These are phyloP conservation scores for Penicillium sp. DNA, from an alignment of 2,329 filamentous ascomycete genomes.

Conservation along the genomic window DNA sequence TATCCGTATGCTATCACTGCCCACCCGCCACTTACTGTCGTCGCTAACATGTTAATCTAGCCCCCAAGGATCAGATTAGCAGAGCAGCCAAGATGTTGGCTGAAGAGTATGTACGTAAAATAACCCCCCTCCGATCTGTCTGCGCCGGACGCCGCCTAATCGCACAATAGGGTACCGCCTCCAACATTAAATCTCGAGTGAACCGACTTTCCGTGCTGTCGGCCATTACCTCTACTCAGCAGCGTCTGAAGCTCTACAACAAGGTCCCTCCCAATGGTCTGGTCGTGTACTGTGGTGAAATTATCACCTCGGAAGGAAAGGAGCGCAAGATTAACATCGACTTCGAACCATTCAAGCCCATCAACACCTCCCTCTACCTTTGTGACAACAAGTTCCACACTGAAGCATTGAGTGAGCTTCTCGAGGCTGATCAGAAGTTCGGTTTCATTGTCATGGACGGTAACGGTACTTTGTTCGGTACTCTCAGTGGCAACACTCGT, in stretches of 20 bases:
- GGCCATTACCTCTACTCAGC: constrained; percentile 97
- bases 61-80: constrained; percentile 97
- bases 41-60: constrained; percentile 47
- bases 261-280: constrained; percentile 97
- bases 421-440: constrained; percentile 98
- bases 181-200: constrained; percentile 99
- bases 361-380: constrained; percentile 98
- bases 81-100: constrained; percentile 98
- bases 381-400: constrained; percentile 99
- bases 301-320: constrained; percentile 96
- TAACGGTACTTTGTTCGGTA: constrained; percentile 96
- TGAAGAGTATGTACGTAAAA: constrained; percentile 86
- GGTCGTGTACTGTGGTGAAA: constrained; percentile 99
- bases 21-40: not conserved
- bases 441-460: constrained; percentile 99
- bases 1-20: constrained; percentile 67
- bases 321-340: constrained; percentile 99
- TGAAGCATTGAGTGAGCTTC: constrained; percentile 90
- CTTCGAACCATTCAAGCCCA: constrained; percentile 99
- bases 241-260: constrained; percentile 97
- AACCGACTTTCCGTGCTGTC: constrained; percentile 97
- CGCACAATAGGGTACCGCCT: constrained; percentile 75
- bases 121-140: not conserved
- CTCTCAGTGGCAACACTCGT: constrained; percentile 92
- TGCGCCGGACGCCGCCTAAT: constrained; percentile 7